Evolutionary conservation across 2,329 filamentous ascomycete genomes (phyloP), one percentile per base, ranked within the genome.

Genomic region (Aspergillus melleus): DNA sequence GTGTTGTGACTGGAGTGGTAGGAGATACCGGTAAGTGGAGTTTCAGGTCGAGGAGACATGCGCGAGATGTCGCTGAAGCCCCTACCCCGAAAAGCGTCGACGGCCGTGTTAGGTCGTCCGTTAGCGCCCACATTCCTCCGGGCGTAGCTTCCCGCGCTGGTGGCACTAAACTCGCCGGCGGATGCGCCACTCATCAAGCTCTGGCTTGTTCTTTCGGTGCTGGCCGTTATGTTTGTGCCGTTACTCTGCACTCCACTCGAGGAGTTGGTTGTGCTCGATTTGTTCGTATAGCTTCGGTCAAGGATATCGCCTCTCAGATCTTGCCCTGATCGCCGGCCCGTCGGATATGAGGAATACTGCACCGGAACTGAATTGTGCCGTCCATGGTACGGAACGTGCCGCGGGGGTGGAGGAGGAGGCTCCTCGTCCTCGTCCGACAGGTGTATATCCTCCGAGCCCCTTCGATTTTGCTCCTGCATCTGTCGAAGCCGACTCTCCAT

Each of bases 131-230:
- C 76, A 65, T 88, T 89, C 70, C 90, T 90, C 62, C 93, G 87
- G 30, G 92, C 93, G 64, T 96, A 86, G 76, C 94, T 98, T 56
- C 93, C 95, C 16, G 95, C 95, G 76, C 95, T 98, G 16, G 95
- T 98, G 54, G 92, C 91, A 74, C 94, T 98, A 76, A 97, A 92
- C 12, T 86, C 94, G 54, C 93, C 88, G 0, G 95, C 95, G 55
- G 95, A 98, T 55, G 86, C 84, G 3, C 94, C 95, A 74, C 94
- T 98, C 94, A 97, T 97, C 49, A 99, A 76, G 69, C 91, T 98
- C 68, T 89, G 87, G 67, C 89, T 88, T 16, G 92, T 97, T 72
- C 87, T 88, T 66, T 90, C 87, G 1, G 90, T 93, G 64, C 88
- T 91, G 46, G 84, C 86, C 64, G 86, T 90, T 60, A 81, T 81